phyloP scores from a whole-genome alignment of 2,329 filamentous ascomycete species.

The Leptographium wingfieldii region DNA sequence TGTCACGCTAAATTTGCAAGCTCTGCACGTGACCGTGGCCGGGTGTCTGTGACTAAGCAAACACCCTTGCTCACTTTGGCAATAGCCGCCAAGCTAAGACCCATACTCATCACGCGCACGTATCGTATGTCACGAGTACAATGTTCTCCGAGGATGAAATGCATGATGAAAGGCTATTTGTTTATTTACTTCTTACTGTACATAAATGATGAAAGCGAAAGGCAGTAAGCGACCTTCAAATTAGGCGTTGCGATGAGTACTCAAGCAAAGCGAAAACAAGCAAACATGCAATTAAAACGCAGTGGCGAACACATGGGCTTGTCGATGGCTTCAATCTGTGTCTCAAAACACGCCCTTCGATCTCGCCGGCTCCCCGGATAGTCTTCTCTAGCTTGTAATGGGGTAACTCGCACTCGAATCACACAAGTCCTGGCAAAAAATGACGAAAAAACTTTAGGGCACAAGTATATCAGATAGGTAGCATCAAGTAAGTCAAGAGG shows the following conservation, averaged over 20 bases:
- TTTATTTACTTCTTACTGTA: not conserved
- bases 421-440: not conserved
- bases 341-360: not conserved
- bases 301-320: not conserved
- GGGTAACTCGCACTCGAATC: not conserved
- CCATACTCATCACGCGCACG: not conserved
- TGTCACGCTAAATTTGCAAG: not conserved
- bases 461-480: not conserved
- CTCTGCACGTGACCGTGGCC: not conserved
- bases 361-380: not conserved
- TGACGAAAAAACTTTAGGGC: not conserved
- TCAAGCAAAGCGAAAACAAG: not conserved
- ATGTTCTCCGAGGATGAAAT: not conserved
- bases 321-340: not conserved
- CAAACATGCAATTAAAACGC: not conserved
- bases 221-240: not conserved
- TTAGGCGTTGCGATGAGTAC: not conserved
- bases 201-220: not conserved
- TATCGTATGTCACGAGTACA: no score
- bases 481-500: not conserved
- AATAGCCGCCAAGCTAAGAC: not conserved
- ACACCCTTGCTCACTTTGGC: not conserved
- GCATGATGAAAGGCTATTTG: not conserved
- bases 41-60: not conserved
- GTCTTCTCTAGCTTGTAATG: not conserved